A percentile compares a stretch with the other conserved stretches of the same genome.
phyloP scores from a whole-genome alignment of 768 basidiomycete genomes.

The Roridomyces roridus region DNA sequence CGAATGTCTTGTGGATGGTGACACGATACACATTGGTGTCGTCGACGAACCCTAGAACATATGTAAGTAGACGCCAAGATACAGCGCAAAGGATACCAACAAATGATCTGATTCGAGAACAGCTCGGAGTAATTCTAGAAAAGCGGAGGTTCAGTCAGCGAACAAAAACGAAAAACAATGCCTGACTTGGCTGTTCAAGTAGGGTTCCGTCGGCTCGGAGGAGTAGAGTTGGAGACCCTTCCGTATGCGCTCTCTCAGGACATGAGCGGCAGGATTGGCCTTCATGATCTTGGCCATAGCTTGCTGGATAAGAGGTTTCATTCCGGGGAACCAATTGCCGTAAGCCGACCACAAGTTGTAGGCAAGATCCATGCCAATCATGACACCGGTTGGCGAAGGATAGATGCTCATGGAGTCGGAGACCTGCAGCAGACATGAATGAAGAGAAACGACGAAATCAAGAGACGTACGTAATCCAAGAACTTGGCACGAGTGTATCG shows the following conservation, averaged over 20 bases:
- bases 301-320: conserved; percentile 97
- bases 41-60: conserved; percentile 86
- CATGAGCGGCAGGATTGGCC: conserved; percentile 97
- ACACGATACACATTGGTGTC: conserved; percentile 99
- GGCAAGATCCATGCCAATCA: conserved; percentile 98
- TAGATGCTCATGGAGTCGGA: conserved; percentile 99
- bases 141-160: background rate
- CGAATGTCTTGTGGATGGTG: conserved; percentile 99
- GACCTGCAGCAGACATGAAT: conserved; percentile 50
- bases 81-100: conserved; percentile 43
- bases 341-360: conserved; percentile 99
- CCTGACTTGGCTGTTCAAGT: conserved; percentile 89
- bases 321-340: conserved; percentile 99
- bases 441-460: background rate
- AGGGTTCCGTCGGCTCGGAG: conserved; percentile 98
- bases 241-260: conserved; percentile 96
- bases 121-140: conserved; percentile 87
- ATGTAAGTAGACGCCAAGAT: background rate
- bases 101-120: conserved; percentile 98
- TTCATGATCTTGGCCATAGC: conserved; percentile 99
- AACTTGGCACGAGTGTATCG: conserved; percentile 99
- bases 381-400: conserved; percentile 97
- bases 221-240: conserved; percentile 99
- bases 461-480: conserved; percentile 86
- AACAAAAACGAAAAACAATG: background rate